phyloP scores from a whole-genome alignment of 768 basidiomycete genomes.

The Tricholoma sp. region DNA sequence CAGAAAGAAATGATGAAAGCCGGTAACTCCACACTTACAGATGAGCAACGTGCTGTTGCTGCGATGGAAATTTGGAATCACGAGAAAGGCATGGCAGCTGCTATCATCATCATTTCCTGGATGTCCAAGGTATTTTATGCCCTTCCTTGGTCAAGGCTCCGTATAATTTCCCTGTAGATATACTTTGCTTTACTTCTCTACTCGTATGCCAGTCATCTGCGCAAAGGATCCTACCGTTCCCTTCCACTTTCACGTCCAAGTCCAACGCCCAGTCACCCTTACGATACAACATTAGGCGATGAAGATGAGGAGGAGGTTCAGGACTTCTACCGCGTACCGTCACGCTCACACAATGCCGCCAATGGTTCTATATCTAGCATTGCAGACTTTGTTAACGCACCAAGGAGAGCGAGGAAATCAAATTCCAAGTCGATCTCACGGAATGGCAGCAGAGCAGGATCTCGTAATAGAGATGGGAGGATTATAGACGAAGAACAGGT shows the following conservation, averaged over 20 bases:
- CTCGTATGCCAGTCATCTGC: constrained; percentile 90
- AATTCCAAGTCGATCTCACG: constrained; percentile 8
- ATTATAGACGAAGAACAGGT: constrained; percentile 44
- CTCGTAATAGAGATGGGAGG: constrained; percentile 26
- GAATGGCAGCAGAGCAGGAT: constrained; percentile 13
- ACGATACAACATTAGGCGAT: constrained; percentile 33
- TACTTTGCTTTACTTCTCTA: constrained; percentile 90
- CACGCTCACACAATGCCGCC: constrained; percentile 39
- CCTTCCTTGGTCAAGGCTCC: not conserved
- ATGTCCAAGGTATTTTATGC: constrained; percentile 65
- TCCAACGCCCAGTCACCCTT: constrained; percentile 27
- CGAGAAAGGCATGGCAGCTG: constrained; percentile 79
- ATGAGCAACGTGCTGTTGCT: constrained; percentile 61
- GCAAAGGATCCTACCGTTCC: constrained; percentile 83
- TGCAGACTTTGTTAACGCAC: constrained; percentile 60
- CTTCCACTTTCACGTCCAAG: constrained; percentile 57
- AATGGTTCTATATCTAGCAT: constrained; percentile 46
- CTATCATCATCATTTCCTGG: constrained; percentile 82
- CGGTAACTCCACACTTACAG: constrained; percentile 51
- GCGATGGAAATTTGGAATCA: constrained; percentile 85
- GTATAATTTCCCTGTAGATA: constrained; percentile 44
- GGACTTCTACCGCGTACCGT: constrained; percentile 64
- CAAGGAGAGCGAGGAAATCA: constrained; percentile 19
- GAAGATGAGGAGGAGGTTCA: constrained; percentile 60
- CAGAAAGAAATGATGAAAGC: constrained; percentile 80